A percentile compares a stretch with the other conserved stretches of the same genome.
Evolutionary conservation across 495 filamentous ascomycete genomes (phyloP).

Genomic region (Gamarada debralockiae): DNA sequence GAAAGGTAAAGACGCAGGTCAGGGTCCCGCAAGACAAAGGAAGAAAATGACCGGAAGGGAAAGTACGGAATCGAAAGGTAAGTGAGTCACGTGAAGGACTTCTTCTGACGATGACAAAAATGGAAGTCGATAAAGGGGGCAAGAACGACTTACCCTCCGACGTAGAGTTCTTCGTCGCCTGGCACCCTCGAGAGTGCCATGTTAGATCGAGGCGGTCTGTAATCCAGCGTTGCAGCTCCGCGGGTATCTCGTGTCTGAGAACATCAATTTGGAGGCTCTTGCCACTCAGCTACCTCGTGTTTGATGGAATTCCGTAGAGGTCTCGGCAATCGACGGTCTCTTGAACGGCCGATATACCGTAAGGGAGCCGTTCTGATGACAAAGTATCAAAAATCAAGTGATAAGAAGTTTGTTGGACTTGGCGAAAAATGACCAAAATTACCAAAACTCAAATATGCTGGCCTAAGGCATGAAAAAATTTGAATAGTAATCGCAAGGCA

Average conservation of each 20-base stretch:
- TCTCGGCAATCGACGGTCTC: background rate
- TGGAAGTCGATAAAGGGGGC: constrained; percentile 1
- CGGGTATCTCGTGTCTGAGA: background rate
- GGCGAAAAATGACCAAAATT: too few relatives aligned
- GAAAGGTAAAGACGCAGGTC: background rate
- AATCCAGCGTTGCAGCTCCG: constrained; percentile 18
- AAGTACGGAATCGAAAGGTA: background rate
- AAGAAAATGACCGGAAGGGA: background rate
- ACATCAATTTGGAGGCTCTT: background rate
- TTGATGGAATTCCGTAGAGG: background rate
- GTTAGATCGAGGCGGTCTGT: constrained; percentile 12
- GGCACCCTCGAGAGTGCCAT: constrained; percentile 46
- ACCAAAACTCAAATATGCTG: too few relatives aligned
- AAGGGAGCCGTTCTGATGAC: background rate
- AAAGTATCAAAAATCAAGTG: too few relatives aligned
- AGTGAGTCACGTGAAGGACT: background rate
- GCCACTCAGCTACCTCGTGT: too few relatives aligned
- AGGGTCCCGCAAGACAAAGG: background rate
- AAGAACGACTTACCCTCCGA: constrained; percentile 68
- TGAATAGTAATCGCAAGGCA: too few relatives aligned
- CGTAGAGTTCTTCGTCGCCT: constrained; percentile 71
- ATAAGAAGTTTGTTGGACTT: too few relatives aligned
- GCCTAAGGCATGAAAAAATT: too few relatives aligned
- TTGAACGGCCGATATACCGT: background rate
- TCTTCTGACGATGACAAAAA: background rate